Evolutionary conservation across 768 basidiomycete species (phyloP).

Genomic region (Calocera cornea): DNA sequence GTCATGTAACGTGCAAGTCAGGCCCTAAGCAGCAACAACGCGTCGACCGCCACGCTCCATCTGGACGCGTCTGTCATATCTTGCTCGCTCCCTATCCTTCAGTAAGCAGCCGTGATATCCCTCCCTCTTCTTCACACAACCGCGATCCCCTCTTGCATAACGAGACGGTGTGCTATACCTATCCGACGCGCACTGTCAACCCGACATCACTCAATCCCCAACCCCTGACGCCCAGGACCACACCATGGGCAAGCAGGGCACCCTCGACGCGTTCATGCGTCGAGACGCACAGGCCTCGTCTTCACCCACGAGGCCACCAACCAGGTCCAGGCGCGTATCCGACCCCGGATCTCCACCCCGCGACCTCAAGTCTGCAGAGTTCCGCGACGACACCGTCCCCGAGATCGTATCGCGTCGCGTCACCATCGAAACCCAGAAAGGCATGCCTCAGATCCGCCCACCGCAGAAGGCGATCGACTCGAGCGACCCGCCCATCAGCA

Average conservation of each 20-base stretch:
- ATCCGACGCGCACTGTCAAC: too few species aligned
- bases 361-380: not conserved
- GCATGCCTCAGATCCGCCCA: not conserved
- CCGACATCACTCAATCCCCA: too few species aligned
- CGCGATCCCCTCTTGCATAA: too few species aligned
- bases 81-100: too few species aligned
- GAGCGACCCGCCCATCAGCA: constrained; percentile 50
- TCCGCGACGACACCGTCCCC: not conserved
- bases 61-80: too few species aligned
- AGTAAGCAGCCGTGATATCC: too few species aligned
- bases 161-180: too few species aligned
- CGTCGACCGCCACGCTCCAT: too few species aligned
- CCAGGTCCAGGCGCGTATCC: not conserved
- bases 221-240: not conserved
- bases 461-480: not conserved
- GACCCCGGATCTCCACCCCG: not conserved
- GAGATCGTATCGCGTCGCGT: not conserved
- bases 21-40: too few species aligned
- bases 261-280: not conserved
- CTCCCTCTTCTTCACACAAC: too few species aligned
- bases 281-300: not conserved
- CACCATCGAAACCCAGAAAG: not conserved
- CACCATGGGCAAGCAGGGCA: not conserved
- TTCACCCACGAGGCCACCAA: not conserved
- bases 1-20: too few species aligned